Conservation (phyloP, 2,329 filamentous ascomycete species). For the Exophiala aquamarina region DNA sequence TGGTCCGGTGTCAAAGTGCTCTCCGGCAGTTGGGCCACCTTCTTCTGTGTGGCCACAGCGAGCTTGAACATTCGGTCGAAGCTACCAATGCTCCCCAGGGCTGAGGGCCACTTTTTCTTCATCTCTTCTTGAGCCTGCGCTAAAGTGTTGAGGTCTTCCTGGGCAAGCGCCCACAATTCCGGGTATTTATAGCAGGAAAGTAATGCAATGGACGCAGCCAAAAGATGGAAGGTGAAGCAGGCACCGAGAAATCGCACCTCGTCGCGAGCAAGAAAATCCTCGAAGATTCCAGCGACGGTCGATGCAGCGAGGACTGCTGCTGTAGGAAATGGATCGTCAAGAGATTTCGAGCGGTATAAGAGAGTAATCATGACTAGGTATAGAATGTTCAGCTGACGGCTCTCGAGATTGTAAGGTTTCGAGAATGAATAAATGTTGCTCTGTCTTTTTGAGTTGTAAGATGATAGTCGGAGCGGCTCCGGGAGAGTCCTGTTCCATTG, state of each 20-base stretch:
- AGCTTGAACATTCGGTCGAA: constrained; percentile 8
- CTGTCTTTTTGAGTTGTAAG: background rate
- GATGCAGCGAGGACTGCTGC: constrained; percentile 43
- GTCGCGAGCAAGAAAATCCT: constrained; percentile 45
- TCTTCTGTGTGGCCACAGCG: constrained; percentile 3
- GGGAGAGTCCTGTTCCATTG: constrained; percentile 1
- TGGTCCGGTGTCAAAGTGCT: constrained; percentile 1
- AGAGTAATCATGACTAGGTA: constrained; percentile 43
- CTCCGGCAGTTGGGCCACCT: background rate
- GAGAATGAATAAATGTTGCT: too few relatives aligned
- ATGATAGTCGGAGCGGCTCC: background rate
- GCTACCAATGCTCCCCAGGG: constrained; percentile 1
- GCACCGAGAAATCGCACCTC: constrained; percentile 44
- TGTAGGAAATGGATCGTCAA: constrained; percentile 31
- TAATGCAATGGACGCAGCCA: constrained; percentile 40
- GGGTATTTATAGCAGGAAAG: constrained; percentile 30
- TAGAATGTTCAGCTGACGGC: constrained; percentile 38
- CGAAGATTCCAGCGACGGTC: constrained; percentile 44
- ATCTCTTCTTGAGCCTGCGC: constrained; percentile 2
- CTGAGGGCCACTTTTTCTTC: constrained; percentile 4
- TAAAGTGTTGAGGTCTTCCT: constrained; percentile 3
- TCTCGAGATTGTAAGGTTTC: constrained; percentile 36
- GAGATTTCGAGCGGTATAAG: constrained; percentile 33
- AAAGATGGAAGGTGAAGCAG: constrained; percentile 45
- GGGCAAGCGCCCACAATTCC: constrained; percentile 2